phyloP scores from a whole-genome alignment of 2,329 filamentous ascomycete genomes.

The Cercospora sp. region DNA sequence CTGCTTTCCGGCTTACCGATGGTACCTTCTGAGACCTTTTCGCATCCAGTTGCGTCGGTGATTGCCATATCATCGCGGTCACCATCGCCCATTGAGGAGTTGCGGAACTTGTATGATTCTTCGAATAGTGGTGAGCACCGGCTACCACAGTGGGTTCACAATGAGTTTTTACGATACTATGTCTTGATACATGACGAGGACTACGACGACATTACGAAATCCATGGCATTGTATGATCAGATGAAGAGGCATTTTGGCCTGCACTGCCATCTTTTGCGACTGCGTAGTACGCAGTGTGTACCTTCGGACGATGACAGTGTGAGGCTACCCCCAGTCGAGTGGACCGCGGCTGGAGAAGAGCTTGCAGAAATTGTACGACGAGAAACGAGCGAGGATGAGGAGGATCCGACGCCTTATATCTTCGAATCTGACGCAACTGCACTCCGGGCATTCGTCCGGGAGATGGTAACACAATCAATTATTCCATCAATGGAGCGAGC shows the following conservation, averaged over 20 bases:
- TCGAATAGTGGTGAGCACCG: conserved; percentile 74
- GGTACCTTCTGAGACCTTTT: conserved; percentile 86
- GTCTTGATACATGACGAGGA: conserved; percentile 96
- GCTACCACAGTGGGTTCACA: conserved; percentile 82
- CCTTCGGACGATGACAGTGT: conserved; percentile 90
- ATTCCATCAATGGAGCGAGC: conserved; percentile 95
- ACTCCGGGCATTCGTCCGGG: conserved; percentile 83
- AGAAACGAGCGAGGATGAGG: conserved; percentile 63
- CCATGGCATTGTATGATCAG: conserved; percentile 88
- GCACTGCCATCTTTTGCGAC: conserved; percentile 85
- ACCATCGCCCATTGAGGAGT: conserved; percentile 77
- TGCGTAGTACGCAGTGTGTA: conserved; percentile 81
- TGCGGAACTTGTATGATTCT: conserved; percentile 78
- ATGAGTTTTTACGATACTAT: conserved; percentile 93
- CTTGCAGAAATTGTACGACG: conserved; percentile 63
- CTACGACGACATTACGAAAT: conserved; percentile 85
- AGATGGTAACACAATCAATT: conserved; percentile 93
- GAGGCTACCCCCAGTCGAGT: conserved; percentile 76
- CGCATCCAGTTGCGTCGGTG: conserved; percentile 89
- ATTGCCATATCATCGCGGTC: conserved; percentile 94
- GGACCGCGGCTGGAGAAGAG: conserved; percentile 86
- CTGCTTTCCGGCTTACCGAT: conserved; percentile 77
- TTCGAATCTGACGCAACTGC: conserved; percentile 91
- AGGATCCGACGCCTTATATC: conserved; percentile 73
- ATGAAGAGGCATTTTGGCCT: conserved; percentile 99